These are phyloP conservation scores for Solanum megistacrolobum DNA, from an alignment of 257 asterid genomes.

Conservation along the genomic window DNA sequence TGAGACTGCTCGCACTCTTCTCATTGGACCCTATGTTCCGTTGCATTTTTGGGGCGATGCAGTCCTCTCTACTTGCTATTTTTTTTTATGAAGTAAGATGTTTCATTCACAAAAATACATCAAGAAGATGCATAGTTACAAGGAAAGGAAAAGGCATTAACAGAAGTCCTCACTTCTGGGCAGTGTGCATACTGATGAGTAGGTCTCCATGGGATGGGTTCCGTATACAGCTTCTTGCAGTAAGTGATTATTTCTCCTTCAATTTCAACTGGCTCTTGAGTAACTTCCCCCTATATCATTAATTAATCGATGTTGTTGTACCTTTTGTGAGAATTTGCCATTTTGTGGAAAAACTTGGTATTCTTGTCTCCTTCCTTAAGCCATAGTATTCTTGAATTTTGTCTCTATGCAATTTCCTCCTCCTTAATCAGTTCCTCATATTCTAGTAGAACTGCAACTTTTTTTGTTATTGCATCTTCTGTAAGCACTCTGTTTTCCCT, in stretches of 20 bases:
- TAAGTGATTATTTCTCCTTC: background rate
- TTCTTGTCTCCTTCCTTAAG: background rate
- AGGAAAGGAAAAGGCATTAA: background rate
- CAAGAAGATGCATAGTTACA: background rate
- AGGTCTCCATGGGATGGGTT: background rate
- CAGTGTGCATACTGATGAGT: background rate
- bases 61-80: background rate
- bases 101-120: background rate
- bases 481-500: background rate
- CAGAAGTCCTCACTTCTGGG: background rate
- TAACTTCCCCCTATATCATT: background rate
- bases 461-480: background rate
- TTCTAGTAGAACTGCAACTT: background rate
- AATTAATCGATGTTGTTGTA: background rate
- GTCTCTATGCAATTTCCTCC: background rate
- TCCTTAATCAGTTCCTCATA: background rate
- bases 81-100: background rate
- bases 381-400: background rate
- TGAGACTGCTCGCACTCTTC: background rate
- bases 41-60: background rate
- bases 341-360: background rate
- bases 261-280: background rate
- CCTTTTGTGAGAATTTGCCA: background rate
- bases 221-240: background rate
- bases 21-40: background rate